These are phyloP conservation scores for Metarhizium album DNA, from an alignment of 2,329 filamentous ascomycete genomes.

Conservation along the genomic window DNA sequence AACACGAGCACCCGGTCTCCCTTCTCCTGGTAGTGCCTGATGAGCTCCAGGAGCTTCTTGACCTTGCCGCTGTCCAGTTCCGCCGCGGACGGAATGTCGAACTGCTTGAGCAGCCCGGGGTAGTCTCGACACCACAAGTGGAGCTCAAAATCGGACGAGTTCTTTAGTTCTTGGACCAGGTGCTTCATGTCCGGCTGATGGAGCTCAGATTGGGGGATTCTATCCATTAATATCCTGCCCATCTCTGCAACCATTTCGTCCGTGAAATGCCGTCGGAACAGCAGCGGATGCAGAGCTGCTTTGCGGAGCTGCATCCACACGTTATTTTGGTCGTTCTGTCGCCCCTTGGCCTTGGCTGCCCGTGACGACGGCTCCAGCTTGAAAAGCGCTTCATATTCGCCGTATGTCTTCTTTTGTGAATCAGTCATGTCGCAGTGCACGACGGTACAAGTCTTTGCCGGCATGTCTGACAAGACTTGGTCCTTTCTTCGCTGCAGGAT, in stretches of 20 bases:
- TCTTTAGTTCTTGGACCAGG: constrained; percentile 43
- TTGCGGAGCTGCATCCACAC: constrained; percentile 86
- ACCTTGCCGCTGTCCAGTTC: constrained; percentile 71
- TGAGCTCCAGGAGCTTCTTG: constrained; percentile 63
- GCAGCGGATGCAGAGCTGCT: constrained; percentile 80
- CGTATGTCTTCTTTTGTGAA: constrained; percentile 64
- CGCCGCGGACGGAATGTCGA: constrained; percentile 41
- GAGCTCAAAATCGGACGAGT: constrained; percentile 53
- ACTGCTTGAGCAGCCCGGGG: constrained; percentile 35
- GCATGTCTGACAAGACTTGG: constrained; percentile 78
- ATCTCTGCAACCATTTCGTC: constrained; percentile 69
- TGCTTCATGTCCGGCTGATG: constrained; percentile 41
- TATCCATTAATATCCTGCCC: constrained; percentile 62
- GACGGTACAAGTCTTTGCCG: constrained; percentile 66
- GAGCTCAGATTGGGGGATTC: constrained; percentile 46
- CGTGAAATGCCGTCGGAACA: constrained; percentile 73
- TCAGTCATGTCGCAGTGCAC: constrained; percentile 72
- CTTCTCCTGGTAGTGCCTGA: constrained; percentile 61
- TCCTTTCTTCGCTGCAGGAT: constrained; percentile 89
- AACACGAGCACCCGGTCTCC: constrained; percentile 87
- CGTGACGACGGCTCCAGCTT: constrained; percentile 46
- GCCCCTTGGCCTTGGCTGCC: constrained; percentile 36
- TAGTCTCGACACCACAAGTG: constrained; percentile 56
- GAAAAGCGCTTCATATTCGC: constrained; percentile 52
- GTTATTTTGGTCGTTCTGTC: constrained; percentile 50